These are phyloP conservation scores for Rutstroemia sp. DNA, from an alignment of 2,329 filamentous ascomycete species.

Conservation along the genomic window DNA sequence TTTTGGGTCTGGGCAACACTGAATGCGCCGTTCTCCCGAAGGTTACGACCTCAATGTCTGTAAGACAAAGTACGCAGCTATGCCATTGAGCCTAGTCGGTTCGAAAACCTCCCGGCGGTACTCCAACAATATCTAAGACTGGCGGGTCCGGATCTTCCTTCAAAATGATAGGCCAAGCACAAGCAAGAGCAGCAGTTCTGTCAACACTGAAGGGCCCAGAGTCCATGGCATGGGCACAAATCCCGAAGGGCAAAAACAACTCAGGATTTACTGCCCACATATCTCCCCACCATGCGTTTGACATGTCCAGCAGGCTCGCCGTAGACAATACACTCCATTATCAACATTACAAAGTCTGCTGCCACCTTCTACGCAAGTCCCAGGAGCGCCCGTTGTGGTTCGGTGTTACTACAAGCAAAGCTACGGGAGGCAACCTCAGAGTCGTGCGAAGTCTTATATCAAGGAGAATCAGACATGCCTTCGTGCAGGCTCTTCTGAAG, in stretches of 20 bases:
- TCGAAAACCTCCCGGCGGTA: no score
- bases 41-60: no score
- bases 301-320: not conserved
- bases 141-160: not conserved
- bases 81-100: no score
- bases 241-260: not conserved
- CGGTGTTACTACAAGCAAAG: constrained; percentile 32
- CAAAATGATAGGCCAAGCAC: not conserved
- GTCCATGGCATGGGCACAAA: not conserved
- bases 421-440: constrained; percentile 30
- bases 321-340: not conserved
- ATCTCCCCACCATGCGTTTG: not conserved
- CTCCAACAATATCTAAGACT: not conserved
- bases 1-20: not conserved
- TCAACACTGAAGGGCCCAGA: not conserved
- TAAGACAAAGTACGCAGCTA: no score
- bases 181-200: not conserved
- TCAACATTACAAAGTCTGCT: not conserved
- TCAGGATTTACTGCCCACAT: not conserved
- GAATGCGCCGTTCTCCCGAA: no score
- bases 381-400: constrained; percentile 37
- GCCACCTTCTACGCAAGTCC: not conserved
- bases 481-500: constrained; percentile 37
- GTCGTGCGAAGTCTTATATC: constrained; percentile 40
- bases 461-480: constrained; percentile 37